Percentiles rank a stretch among this genome's conserved stretches.
phyloP scores from a whole-genome alignment of 1,284 basidiomycete genomes.

The Ceratorhiza oryzae-sativae region DNA sequence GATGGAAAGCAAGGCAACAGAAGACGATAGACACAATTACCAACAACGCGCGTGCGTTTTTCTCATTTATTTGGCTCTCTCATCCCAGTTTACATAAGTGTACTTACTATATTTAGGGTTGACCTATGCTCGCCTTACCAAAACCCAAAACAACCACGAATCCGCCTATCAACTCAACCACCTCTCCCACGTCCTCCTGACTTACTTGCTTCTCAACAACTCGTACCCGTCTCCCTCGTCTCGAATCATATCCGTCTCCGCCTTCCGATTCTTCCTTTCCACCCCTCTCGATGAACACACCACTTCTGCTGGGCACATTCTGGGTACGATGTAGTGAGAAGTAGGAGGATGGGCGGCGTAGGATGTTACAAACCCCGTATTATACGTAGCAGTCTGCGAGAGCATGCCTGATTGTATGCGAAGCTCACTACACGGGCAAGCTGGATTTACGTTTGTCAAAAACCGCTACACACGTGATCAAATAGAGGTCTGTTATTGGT shows the following conservation, averaged over 20 bases:
- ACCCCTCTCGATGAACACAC: conserved; percentile 26
- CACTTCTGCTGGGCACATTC: conserved; percentile 21
- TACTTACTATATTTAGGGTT: neutral
- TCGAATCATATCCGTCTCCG: conserved; percentile 38
- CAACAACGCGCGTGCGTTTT: conserved; percentile 21
- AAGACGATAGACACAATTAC: conserved; percentile 12
- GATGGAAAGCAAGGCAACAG: conserved; percentile 1
- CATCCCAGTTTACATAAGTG: neutral
- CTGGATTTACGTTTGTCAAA: no score
- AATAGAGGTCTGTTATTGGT: no score
- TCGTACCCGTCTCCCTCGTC: conserved; percentile 24
- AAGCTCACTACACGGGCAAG: no score
- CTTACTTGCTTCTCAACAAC: conserved; percentile 28
- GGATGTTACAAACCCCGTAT: conserved; percentile 14
- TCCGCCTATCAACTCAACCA: conserved; percentile 37
- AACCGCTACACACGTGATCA: no score
- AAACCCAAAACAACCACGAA: conserved; percentile 38
- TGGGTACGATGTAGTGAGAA: neutral
- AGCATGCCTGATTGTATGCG: no score
- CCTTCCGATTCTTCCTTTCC: conserved; percentile 27
- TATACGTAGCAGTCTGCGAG: conserved; percentile 30
- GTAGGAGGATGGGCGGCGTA: neutral
- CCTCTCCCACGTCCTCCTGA: conserved; percentile 38
- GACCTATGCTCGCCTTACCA: neutral
- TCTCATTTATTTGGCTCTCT: neutral